Percentiles rank a stretch among this genome's conserved stretches.
These are phyloP conservation scores for Trametes sanguinea DNA, from an alignment of 768 basidiomycete species.

Conservation along the genomic window DNA sequence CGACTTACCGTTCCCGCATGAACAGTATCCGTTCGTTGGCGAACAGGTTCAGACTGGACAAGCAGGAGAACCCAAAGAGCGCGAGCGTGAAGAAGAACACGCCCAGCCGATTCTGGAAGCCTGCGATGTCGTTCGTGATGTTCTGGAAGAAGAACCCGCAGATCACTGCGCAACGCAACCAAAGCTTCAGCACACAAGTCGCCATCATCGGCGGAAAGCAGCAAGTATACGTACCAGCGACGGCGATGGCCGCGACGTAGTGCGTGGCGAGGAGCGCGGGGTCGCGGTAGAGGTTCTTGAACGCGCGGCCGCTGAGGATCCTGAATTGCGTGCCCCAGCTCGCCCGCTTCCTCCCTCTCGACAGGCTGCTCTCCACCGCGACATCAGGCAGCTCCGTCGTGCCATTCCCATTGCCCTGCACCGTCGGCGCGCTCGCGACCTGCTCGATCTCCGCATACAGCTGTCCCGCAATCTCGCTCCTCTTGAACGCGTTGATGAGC, in stretches of 20 bases:
- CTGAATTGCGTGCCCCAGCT: conserved; percentile 89
- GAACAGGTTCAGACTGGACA: conserved; percentile 92
- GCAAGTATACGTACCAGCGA: conserved; percentile 66
- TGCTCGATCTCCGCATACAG: conserved; percentile 65
- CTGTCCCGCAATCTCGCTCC: conserved; percentile 62
- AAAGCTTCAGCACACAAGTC: conserved; percentile 8
- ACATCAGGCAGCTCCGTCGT: conserved; percentile 64
- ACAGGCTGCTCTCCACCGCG: conserved; percentile 61
- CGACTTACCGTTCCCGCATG: conserved; percentile 89
- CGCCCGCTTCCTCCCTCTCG: conserved; percentile 78
- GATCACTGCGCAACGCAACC: conserved; percentile 51
- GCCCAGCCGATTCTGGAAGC: conserved; percentile 94
- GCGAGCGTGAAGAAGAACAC: conserved; percentile 98
- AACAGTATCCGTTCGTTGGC: conserved; percentile 95
- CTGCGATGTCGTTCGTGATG: conserved; percentile 92
- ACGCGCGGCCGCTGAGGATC: conserved; percentile 92
- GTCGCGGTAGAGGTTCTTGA: conserved; percentile 97
- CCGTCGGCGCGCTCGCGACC: conserved; percentile 32
- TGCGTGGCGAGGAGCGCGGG: conserved; percentile 90
- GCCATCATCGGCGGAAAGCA: neutral
- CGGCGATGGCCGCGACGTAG: conserved; percentile 78
- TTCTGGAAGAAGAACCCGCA: conserved; percentile 94
- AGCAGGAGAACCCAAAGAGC: conserved; percentile 94
- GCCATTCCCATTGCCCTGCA: conserved; percentile 32
- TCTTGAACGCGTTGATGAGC: conserved; percentile 73